Evolutionary conservation across 805 yeast species (phyloP).

Genomic region (Monosporozyma aquatica): DNA sequence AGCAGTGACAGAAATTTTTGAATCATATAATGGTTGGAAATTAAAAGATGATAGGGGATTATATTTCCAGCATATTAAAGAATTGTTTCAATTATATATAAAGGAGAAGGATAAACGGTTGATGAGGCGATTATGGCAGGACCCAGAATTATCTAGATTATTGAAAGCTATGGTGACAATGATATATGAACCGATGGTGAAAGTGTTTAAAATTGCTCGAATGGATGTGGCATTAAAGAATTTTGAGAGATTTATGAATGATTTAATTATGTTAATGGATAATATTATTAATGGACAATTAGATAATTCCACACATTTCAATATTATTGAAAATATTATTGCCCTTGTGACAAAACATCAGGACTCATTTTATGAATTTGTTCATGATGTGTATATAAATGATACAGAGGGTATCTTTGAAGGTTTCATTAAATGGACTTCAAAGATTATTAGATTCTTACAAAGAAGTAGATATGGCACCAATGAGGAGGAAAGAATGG

Average conservation of each 20-base stretch:
- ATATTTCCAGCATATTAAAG: constrained; percentile 46
- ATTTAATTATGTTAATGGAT: constrained; percentile 51
- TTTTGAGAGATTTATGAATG: constrained; percentile 56
- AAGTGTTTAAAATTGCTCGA: constrained; percentile 56
- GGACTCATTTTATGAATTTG: constrained; percentile 59
- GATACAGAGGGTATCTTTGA: constrained; percentile 68
- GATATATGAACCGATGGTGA: constrained; percentile 66
- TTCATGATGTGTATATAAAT: constrained; percentile 72
- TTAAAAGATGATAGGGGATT: constrained; percentile 26
- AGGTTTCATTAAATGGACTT: constrained; percentile 65
- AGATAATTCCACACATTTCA: constrained; percentile 52
- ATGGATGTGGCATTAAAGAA: constrained; percentile 57
- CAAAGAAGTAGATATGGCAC: constrained; percentile 46
- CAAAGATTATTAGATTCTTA: constrained; percentile 52
- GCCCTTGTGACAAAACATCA: constrained; percentile 63
- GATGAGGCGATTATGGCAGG: constrained; percentile 73
- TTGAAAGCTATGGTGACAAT: constrained; percentile 64
- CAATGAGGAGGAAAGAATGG: constrained; percentile 34
- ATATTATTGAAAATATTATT: constrained; percentile 45
- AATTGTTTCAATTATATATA: constrained; percentile 52
- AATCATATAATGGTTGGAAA: constrained; percentile 26
- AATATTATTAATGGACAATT: constrained; percentile 36
- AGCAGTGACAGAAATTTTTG: constrained; percentile 22
- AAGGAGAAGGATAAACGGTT: constrained; percentile 69
- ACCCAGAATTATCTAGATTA: constrained; percentile 69